Evolutionary conservation across 2,329 filamentous ascomycete species (phyloP).

Genomic region (Monilinia polystroma): DNA sequence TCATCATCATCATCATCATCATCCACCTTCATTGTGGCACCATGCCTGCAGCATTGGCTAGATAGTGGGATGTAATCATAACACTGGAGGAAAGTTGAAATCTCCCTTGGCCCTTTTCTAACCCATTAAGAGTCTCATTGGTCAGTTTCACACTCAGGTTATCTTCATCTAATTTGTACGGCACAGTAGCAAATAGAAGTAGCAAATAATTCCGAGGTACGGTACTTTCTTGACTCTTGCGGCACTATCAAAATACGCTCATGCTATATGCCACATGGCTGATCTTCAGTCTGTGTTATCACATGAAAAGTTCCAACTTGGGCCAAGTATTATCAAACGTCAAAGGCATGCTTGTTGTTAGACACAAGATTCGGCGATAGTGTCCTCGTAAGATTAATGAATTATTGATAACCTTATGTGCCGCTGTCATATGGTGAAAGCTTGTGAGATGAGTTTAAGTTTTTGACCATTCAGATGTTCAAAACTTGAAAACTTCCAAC

Average conservation of each 20-base stretch:
- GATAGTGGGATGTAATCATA: not conserved
- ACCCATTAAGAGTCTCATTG: not conserved
- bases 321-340: too few species aligned
- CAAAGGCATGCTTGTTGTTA: not conserved
- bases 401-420: not conserved
- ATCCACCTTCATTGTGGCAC: not conserved
- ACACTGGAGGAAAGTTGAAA: not conserved
- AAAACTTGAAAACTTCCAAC: not conserved
- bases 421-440: not conserved
- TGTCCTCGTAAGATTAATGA: not conserved
- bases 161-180: not conserved
- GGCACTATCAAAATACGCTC: not conserved
- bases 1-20: not conserved
- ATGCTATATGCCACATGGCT: constrained; percentile 10
- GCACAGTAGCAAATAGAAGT: too few species aligned
- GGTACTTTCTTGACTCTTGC: not conserved
- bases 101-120: not conserved
- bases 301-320: constrained; percentile 6
- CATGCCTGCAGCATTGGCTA: constrained; percentile 5
- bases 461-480: too few species aligned
- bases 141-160: not conserved
- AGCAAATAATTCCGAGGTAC: not conserved
- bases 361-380: not conserved
- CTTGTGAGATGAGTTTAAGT: not conserved
- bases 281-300: constrained; percentile 14